Base-by-base conservation (phyloP, 2,329 filamentous ascomycete species). In the Periglandula ipomoeae region DNA sequence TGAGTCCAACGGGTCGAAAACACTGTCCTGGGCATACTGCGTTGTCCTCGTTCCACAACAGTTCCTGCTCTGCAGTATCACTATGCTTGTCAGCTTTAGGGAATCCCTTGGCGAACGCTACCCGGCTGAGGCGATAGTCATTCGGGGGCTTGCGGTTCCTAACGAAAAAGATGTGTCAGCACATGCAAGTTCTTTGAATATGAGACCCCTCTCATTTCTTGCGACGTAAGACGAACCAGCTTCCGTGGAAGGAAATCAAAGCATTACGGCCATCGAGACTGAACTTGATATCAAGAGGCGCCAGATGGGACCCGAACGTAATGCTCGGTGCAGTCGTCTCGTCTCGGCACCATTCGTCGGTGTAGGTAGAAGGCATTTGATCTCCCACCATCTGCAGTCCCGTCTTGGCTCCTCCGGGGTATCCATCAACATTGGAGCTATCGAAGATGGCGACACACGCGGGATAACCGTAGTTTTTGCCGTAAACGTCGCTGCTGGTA, bases 281-380 rank as follows among this genome's bases (percentile, higher is more conserved):
- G 65, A 85, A 85, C 51, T 77, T 75, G 53, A 85, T 74, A 55
- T 84, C 81, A 4, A 85, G 65, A 0, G 82, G 83, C 1, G 82
- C 81, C 61, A 74, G 79, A 56, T 86, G 82, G 2, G 81, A 52
- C 15, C 50, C 51, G 50, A 62, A 61, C 7, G 59, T 61, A 11
- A 61, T 44, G 11, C 42, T 35, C 17, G 60, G 59, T 38, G 59
- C 44, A 22, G 55, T 39, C 8, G 54, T 55, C 8, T 57, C 44
- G 9, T 44, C 32, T 15, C 47, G 48, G 49, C 60, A 62, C 35
- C 47, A 55, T 9, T 50, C 53, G 37, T 62, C 60, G 5, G 53
- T 56, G 40, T 52, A 53, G 17, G 46, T 48, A 19, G 44, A 32
- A 13, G 45, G 41, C 38, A 54, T 52, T n/a, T 59, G 58, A 39